Base-by-base conservation (phyloP, 179 eudicot genomes). In the Camellia oleifera region DNA sequence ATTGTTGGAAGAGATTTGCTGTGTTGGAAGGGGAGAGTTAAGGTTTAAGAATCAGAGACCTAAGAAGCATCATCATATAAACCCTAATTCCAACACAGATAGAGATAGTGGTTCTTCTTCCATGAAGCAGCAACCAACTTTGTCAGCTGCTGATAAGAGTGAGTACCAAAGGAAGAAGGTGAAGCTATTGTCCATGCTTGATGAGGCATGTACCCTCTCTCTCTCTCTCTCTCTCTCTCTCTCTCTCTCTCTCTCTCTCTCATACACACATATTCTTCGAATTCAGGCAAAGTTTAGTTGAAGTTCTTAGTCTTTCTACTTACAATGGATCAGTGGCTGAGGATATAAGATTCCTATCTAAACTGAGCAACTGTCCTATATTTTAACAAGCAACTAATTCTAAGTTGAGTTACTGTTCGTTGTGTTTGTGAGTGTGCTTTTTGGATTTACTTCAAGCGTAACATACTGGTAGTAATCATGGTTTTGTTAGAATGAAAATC, bases 81-180 rank as follows among this genome's bases (percentile, higher is more conserved):
- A 83, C 83, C 81, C 85, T 54, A 86, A 32, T 65, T 65, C 88
- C 0, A 84, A 81, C 20, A 57, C 76, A 5, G 69, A 60, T 23
- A 80, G 84, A 5, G 62, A 60, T 23, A 80, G 84, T 17, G 82
- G 78, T 13, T 78, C 83, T 4, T 58, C 84, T 6, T 69, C 90
- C 6, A 81, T 84, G 8, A 90, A 90, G 69, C 92, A 91, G 78
- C 82, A 75, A 5, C 90, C 92, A 7, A 86, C 89, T 58, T 84
- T 93, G 67, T 90, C 95, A 50, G 83, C 97, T 18, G 65, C 92
- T 17, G 97, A 93, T 65, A 90, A 91, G 87, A 84, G 87, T 50
- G 96, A 92, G 75, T 91, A 92, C 76, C 97, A 93, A 75, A 90
- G 97, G 46, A 84, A 93, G 84, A 93, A 93, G 90, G 91, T 90